These are phyloP conservation scores for Discostella pseudostelligera DNA, from an alignment of 108 stramenopile genomes.

Conservation along the genomic window DNA sequence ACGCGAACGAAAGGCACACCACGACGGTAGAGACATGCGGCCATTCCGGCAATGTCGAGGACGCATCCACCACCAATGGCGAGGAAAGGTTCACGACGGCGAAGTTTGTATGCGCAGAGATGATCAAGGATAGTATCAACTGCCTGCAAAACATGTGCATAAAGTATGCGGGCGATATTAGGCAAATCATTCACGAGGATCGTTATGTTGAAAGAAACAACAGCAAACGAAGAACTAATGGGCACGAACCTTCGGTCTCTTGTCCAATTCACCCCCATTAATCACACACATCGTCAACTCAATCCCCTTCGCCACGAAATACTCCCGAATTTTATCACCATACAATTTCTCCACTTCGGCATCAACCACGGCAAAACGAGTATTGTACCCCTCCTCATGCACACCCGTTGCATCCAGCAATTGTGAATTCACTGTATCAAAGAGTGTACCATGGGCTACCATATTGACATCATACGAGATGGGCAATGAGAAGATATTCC, in stretches of 20 bases:
- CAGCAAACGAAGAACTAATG: not conserved
- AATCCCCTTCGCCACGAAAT: conserved; percentile 72
- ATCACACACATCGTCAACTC: conserved; percentile 62
- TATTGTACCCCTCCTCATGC: conserved; percentile 78
- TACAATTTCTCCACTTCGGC: conserved; percentile 67
- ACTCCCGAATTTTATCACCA: conserved; percentile 61
- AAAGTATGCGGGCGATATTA: no score
- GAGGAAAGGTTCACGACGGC: conserved; percentile 91
- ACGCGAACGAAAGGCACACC: conserved; percentile 90
- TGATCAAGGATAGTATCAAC: conserved; percentile 79
- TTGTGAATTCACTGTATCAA: conserved; percentile 71
- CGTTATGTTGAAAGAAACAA: not conserved
- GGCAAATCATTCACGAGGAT: no score
- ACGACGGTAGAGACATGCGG: conserved; percentile 91
- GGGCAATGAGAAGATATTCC: conserved; percentile 84
- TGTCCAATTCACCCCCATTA: conserved; percentile 79
- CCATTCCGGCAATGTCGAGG: conserved; percentile 94
- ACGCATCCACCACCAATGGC: conserved; percentile 95
- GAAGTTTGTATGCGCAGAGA: conserved; percentile 83
- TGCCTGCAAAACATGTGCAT: conserved; percentile 41
- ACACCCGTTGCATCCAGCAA: conserved; percentile 78
- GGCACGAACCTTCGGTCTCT: conserved; percentile 68
- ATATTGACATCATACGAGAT: conserved; percentile 90
- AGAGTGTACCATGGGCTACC: conserved; percentile 75
- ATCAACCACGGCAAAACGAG: conserved; percentile 85